Conservation (phyloP, 2,329 filamentous ascomycete species). For the Stagonosporopsis rhizophila region DNA sequence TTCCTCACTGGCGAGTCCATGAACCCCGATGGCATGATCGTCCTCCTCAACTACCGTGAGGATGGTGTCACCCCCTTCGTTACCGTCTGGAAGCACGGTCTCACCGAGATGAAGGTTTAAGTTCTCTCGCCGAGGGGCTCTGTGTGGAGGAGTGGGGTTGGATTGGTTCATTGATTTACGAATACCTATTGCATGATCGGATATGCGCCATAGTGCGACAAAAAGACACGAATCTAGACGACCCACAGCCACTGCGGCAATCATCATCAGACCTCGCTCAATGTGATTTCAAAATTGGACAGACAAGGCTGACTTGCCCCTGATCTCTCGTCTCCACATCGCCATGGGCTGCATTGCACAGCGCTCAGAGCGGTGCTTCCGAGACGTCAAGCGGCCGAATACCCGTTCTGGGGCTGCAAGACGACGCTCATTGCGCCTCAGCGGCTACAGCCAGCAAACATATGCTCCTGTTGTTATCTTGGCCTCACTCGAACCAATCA, state of each 20-base stretch:
- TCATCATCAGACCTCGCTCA: background rate
- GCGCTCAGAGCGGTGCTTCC: background rate
- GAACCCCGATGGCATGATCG: conserved; percentile 92
- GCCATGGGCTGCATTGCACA: background rate
- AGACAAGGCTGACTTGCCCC: background rate
- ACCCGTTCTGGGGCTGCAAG: background rate
- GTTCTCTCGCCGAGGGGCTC: conserved; percentile 10
- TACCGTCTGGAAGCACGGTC: conserved; percentile 93
- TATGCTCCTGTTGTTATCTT: background rate
- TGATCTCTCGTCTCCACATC: background rate
- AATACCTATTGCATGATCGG: conserved; percentile 49
- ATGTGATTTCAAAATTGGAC: background rate
- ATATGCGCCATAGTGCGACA: conserved; percentile 43
- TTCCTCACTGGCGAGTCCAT: conserved; percentile 92
- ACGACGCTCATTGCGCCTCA: background rate
- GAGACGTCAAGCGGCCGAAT: background rate
- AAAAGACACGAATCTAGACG: conserved; percentile 46
- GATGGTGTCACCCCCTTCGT: conserved; percentile 91
- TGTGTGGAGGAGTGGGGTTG: conserved; percentile 29
- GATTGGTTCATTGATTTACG: conserved; percentile 44
- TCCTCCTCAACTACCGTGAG: conserved; percentile 97
- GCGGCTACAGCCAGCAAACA: conserved; percentile 4
- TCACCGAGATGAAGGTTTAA: conserved; percentile 91
- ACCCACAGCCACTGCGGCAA: conserved; percentile 27
- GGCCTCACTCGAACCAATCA: background rate